Conservation (phyloP, 2,329 filamentous ascomycete genomes). For the Phyllosticta citribraziliensis region DNA sequence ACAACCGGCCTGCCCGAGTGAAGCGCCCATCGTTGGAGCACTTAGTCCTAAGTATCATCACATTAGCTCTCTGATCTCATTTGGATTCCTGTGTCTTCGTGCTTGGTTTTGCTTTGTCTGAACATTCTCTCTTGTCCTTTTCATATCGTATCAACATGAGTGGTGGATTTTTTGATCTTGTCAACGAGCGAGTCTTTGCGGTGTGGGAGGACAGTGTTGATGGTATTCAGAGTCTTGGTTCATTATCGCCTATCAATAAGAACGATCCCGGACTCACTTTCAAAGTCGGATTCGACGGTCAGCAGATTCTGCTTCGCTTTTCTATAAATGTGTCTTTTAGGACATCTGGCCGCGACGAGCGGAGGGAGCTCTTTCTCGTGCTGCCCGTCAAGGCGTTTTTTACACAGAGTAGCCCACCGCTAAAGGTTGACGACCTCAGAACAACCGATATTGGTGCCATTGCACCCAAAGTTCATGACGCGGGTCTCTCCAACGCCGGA, state of each 20-base stretch:
- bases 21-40: neutral
- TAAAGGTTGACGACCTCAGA: neutral
- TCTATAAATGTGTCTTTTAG: slow-evolving; percentile 2
- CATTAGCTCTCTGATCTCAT: neutral
- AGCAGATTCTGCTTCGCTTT: slow-evolving; percentile 3
- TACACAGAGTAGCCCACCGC: neutral
- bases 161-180: neutral
- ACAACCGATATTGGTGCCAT: neutral
- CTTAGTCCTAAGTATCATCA: neutral
- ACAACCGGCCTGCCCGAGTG: neutral
- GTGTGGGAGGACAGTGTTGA: neutral
- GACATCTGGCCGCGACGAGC: neutral
- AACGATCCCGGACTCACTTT: neutral
- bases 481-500: slow-evolving; percentile 1
- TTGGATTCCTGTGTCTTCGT: neutral
- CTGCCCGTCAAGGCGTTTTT: neutral
- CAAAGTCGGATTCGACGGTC: neutral
- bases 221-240: neutral
- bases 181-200: slow-evolving; percentile 4
- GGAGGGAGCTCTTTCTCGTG: neutral
- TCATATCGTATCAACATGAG: neutral
- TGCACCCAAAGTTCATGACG: slow-evolving; percentile 1
- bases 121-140: neutral
- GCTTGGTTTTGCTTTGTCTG: neutral
- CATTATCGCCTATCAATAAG: slow-evolving; percentile 1